A percentile compares a stretch with the other conserved stretches of the same genome.
Conservation (phyloP, 2,329 filamentous ascomycete genomes). For the Pestalotiopsis sp. region DNA sequence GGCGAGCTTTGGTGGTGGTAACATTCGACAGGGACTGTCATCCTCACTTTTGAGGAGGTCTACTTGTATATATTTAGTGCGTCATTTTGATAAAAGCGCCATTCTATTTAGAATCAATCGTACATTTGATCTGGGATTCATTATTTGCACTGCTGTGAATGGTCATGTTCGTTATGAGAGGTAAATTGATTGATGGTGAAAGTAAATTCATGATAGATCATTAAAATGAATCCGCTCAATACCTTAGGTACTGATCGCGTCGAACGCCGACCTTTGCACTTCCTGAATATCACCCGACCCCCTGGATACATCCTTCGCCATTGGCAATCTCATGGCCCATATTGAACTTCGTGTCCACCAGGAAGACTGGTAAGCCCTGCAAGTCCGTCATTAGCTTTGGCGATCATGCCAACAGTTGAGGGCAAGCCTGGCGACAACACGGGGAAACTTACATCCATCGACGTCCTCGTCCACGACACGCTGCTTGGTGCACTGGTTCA, state of each 20-base stretch:
- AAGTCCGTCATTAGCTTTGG: not conserved
- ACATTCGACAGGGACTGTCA: not conserved
- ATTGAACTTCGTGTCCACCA: constrained; percentile 3
- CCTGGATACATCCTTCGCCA: not conserved
- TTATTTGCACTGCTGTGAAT: not conserved
- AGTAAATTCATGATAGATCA: not conserved
- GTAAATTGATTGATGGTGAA: not conserved
- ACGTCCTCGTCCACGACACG: constrained; percentile 1
- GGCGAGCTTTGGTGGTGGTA: not conserved
- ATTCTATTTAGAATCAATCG: not conserved
- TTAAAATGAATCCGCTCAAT: too few species aligned
- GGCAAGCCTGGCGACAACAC: too few species aligned
- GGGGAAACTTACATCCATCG: not conserved
- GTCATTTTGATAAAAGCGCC: not conserved
- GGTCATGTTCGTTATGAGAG: not conserved
- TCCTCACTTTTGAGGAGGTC: not conserved
- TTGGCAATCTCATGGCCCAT: not conserved
- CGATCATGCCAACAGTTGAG: not conserved
- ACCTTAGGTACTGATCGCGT: not conserved
- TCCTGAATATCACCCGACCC: not conserved
- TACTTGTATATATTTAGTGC: constrained; percentile 9
- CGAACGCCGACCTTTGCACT: not conserved
- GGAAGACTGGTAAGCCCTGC: not conserved
- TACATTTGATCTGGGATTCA: not conserved
- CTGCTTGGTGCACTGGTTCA: constrained; percentile 30